A percentile compares a stretch with the other conserved stretches of the same genome.
phyloP scores from a whole-genome alignment of 192 early-diverging fungal genomes.

The Rhizophagus clarus region DNA sequence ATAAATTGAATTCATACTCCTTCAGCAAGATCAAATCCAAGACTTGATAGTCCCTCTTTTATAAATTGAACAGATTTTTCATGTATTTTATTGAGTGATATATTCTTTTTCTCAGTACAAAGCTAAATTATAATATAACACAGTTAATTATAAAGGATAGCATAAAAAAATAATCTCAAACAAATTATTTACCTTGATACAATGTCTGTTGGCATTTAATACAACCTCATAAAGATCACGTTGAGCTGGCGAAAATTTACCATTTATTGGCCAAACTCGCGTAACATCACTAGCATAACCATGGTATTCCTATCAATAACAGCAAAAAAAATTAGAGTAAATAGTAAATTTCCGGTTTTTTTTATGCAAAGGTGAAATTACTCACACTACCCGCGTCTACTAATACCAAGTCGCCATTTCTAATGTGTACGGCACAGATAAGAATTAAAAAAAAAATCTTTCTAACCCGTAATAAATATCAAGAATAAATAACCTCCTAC shows the following conservation, averaged over 20 bases:
- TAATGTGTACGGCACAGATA: conserved; percentile 13
- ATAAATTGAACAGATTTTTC: conserved; percentile 69
- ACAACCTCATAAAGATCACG: conserved; percentile 83
- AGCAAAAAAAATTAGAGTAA: not conserved
- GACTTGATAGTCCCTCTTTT: conserved; percentile 65
- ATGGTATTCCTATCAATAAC: conserved; percentile 65
- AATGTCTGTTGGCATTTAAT: conserved; percentile 80
- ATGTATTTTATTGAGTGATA: conserved; percentile 86
- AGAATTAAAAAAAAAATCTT: not conserved
- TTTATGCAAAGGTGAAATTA: not conserved
- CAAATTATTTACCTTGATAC: conserved; percentile 66
- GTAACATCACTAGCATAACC: conserved; percentile 93
- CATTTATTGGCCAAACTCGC: conserved; percentile 90
- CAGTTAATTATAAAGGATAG: not conserved
- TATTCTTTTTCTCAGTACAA: conserved; percentile 52
- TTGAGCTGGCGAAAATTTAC: conserved; percentile 80
- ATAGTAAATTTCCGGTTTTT: not conserved
- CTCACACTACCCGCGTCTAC: conserved; percentile 82
- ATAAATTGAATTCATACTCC: conserved; percentile 41
- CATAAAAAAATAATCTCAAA: not conserved
- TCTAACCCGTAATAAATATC: not conserved
- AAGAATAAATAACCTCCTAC: conserved; percentile 35
- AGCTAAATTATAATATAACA: conserved; percentile 36
- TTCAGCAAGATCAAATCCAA: conserved; percentile 66
- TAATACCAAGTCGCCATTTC: conserved; percentile 82